Evolutionary conservation across 2,329 filamentous ascomycete genomes (phyloP), one percentile per base, ranked within the genome.

Genomic region (Incumbomyces delicatus): DNA sequence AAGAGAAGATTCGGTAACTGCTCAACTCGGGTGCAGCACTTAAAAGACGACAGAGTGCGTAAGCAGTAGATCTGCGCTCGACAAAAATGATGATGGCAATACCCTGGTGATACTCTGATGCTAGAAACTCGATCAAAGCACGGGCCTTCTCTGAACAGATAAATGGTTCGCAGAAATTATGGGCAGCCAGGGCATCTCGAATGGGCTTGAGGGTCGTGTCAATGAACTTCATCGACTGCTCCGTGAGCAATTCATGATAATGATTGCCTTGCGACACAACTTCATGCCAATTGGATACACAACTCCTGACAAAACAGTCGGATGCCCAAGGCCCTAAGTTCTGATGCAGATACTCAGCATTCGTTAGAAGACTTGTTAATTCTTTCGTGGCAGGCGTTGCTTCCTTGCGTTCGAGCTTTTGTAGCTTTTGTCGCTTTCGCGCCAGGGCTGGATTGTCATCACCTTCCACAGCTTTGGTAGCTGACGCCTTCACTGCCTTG

Each of bases 291-390:
- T 63, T 63, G 39, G 58, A 61, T 8, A 78, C 65, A 2, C 73
- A 71, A 32, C 66, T 67, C 43, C 63, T 63, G 18, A 88, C 75
- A 58, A 81, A 88, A 41, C 73, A 75, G 41, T 88, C 80, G 0
- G 75, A 74, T 1, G 82, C 82, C 81, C 83, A 89, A 1, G 68
- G 53, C 0, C 85, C 85, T 3, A 88, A 69, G 38, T 83, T 74
- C 2, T 59, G 54, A 17, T 68, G 68, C 1, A 88, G 69, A 12
- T 72, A 69, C 1, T 52, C 39, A 11, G 74, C 69, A 29, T 73
- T 76, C 2, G 67, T 65, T 36, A 67, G 66, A 6, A 88, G 71
- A 0, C 66, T 65, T 45, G 66, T 72, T 53, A 88, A 63, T 52
- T 85, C 76, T 18, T 68, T 68, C 8, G 53, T 51, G 3, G 43